Conservation (phyloP, 2,329 filamentous ascomycete genomes). For the Fusarium sarcochroum region DNA sequence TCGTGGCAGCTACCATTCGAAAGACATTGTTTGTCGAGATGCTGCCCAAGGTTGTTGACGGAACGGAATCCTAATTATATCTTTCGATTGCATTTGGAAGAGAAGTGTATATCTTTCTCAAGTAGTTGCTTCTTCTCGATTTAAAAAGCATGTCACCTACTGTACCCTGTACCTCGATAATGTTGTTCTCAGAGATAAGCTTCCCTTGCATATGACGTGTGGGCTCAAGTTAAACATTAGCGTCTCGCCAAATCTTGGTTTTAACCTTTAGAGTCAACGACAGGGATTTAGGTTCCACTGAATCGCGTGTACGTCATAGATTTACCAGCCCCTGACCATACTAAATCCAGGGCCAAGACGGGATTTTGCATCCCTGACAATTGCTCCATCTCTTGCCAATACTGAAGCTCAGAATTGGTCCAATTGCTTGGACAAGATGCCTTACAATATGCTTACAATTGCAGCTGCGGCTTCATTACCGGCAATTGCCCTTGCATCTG, state of each 20-base stretch:
- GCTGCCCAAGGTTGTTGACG: slow-evolving; percentile 3
- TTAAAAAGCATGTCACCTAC: no score
- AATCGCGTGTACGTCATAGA: slow-evolving; percentile 19
- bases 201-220: not conserved
- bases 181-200: no score
- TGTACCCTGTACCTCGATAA: no score
- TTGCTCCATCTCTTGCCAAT: not conserved
- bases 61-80: no score
- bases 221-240: not conserved
- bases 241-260: not conserved
- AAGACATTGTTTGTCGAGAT: slow-evolving; percentile 6
- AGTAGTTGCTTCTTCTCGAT: no score
- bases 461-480: slow-evolving; percentile 10
- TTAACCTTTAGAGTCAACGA: not conserved
- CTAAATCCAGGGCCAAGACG: not conserved
- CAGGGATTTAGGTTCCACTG: not conserved
- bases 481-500: slow-evolving; percentile 8
- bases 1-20: not conserved
- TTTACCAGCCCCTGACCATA: not conserved
- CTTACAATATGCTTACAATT: slow-evolving; percentile 8
- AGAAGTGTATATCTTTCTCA: no score
- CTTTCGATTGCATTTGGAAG: no score
- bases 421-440: slow-evolving; percentile 13
- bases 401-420: not conserved
- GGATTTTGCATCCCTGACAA: not conserved